A percentile compares a stretch with the other conserved stretches of the same genome.
Conservation (phyloP, 768 basidiomycete species). For the Lactifluus volemus region DNA sequence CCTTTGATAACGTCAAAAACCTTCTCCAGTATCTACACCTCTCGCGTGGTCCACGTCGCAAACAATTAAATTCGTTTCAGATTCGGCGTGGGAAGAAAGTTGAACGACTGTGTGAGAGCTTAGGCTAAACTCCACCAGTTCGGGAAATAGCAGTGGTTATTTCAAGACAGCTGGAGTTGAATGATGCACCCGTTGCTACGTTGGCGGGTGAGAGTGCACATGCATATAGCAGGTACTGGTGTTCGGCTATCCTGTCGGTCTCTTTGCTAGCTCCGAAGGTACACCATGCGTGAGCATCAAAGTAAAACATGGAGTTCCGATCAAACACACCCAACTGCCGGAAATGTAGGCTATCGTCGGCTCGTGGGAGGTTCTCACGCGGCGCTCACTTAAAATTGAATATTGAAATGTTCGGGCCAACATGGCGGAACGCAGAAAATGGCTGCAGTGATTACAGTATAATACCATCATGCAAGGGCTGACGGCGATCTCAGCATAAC, state of each 20-base stretch:
- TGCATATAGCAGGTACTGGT: background rate
- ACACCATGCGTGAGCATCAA: background rate
- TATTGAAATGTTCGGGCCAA: conserved; percentile 6
- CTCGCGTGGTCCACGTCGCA: background rate
- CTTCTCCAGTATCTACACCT: background rate
- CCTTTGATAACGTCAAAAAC: background rate
- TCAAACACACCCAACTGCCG: background rate
- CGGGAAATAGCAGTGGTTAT: background rate
- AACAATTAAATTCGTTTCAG: background rate
- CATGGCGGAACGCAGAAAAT: background rate
- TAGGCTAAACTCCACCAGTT: background rate
- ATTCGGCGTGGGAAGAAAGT: background rate
- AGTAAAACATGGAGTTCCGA: background rate
- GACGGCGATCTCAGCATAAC: background rate
- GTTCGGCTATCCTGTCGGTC: background rate
- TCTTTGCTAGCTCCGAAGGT: background rate
- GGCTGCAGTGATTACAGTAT: background rate
- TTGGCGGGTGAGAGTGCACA: background rate
- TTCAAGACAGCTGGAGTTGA: background rate
- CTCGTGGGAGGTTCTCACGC: background rate
- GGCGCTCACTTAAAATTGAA: background rate
- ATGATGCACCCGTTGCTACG: background rate
- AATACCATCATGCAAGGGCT: background rate
- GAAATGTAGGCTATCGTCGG: background rate
- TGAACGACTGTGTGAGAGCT: background rate